Conservation (phyloP, 1,284 basidiomycete genomes). For the Rhodotorula sp. region DNA sequence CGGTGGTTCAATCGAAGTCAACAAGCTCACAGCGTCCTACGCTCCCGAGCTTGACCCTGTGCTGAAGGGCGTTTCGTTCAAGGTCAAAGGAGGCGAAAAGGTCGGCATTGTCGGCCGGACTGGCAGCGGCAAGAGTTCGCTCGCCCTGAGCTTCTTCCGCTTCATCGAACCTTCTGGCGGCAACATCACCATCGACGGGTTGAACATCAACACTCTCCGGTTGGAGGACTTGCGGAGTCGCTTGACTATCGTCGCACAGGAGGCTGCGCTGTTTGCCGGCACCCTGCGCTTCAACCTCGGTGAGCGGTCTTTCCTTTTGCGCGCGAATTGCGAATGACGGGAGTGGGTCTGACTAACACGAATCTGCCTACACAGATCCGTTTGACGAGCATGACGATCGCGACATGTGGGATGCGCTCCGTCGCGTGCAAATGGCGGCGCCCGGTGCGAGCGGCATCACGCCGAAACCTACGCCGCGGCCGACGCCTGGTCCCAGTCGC, state of each 20-base stretch:
- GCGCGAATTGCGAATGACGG: background rate
- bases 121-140: slow-evolving; percentile 49
- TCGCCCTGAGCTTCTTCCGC: slow-evolving; percentile 55
- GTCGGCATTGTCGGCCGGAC: slow-evolving; percentile 58
- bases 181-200: slow-evolving; percentile 53
- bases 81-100: slow-evolving; percentile 53
- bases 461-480: slow-evolving; percentile 5
- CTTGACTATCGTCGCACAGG: slow-evolving; percentile 57
- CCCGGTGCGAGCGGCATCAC: slow-evolving; percentile 17
- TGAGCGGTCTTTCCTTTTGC: background rate
- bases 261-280: slow-evolving; percentile 51
- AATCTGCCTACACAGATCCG: slow-evolving; percentile 45
- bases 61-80: slow-evolving; percentile 55
- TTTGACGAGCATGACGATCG: slow-evolving; percentile 54
- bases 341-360: background rate
- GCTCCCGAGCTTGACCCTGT: slow-evolving; percentile 56
- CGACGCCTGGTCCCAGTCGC: slow-evolving; percentile 18
- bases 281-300: slow-evolving; percentile 46
- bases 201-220: slow-evolving; percentile 54
- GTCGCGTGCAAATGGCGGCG: slow-evolving; percentile 53
- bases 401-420: slow-evolving; percentile 57
- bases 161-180: slow-evolving; percentile 54
- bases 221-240: slow-evolving; percentile 55
- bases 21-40: slow-evolving; percentile 54
- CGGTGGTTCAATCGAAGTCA: slow-evolving; percentile 53